Base-by-base conservation (phyloP, 805 yeast genomes). In the Sungouiozyma ichnusensis region DNA sequence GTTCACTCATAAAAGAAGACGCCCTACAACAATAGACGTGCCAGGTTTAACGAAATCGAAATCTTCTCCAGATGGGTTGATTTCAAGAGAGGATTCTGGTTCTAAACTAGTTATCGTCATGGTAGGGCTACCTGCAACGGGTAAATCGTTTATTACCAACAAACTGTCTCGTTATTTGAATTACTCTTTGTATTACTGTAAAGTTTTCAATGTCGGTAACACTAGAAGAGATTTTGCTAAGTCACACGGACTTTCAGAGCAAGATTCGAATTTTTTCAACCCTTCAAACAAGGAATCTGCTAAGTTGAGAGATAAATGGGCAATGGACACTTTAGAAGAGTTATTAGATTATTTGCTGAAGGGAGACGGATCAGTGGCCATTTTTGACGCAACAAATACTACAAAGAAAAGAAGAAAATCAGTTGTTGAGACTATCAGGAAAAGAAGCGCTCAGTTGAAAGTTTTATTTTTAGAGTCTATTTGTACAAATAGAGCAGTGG, bases 91-190 rank as follows among this genome's bases (percentile, higher is more conserved):
- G 32, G 96, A 86, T 55, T 79, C 83, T 3, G 90, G 86, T 1
- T 77, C 87, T 13, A 83, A 86, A 56, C 71, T 90, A 41, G 94
- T 90, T 14, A 85, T 90, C 45, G 94, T 92, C 16, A 90, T 90
- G 97, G 96, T 90, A 14, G 98, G 98, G 0, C 62, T 82, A 13
- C 97, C 97, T 0, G 97, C 97, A 0, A 70, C 97, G 42, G 98
- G 98, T 3, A 90, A 90, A 61, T 83, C 94, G 1, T 92, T 88
- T 59, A 78, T 90, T 48, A 86, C 97, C 40, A 90, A 87, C 62
- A 90, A 92, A 58, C 69, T 90, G 38, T 84, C 94, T 1, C 67
- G 97, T 46, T 92, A 85, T 63, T 68, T 90, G 58, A 90, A 90
- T 64, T 90, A 96, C 94, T 74, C 87, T 33, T 95, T 88, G 63